These are phyloP conservation scores for Taxillus chinensis DNA, from an alignment of 164 flowering plant species.

Conservation along the genomic window DNA sequence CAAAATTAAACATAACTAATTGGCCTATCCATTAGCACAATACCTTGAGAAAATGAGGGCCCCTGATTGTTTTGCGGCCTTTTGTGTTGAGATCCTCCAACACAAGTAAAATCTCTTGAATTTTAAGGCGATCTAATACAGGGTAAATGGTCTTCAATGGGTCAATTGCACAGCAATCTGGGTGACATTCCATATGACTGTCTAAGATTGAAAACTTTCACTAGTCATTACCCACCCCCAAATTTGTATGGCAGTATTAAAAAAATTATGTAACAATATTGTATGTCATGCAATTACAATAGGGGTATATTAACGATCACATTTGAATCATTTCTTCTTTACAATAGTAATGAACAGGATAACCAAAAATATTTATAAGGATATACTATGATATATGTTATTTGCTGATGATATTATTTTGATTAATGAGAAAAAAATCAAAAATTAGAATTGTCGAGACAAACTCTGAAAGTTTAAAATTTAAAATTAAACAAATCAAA, in stretches of 20 bases:
- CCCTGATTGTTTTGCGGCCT: slow-evolving; percentile 46
- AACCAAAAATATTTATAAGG: too few relatives aligned
- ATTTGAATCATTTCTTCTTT: too few relatives aligned
- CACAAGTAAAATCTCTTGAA: slow-evolving; percentile 62
- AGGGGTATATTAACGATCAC: too few relatives aligned
- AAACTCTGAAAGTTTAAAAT: too few relatives aligned
- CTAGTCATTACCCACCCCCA: background rate
- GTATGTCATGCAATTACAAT: too few relatives aligned
- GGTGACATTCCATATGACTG: slow-evolving; percentile 46
- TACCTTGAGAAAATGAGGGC: slow-evolving; percentile 78
- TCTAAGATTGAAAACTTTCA: slow-evolving; percentile 1
- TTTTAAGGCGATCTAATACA: slow-evolving; percentile 67
- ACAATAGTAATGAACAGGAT: too few relatives aligned
- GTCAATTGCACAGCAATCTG: slow-evolving; percentile 53
- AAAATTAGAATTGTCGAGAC: too few relatives aligned
- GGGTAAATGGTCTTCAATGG: slow-evolving; percentile 61
- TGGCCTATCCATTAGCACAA: slow-evolving; percentile 13
- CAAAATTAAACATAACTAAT: slow-evolving; percentile 4
- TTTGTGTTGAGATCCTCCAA: slow-evolving; percentile 39
- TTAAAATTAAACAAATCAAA: too few relatives aligned
- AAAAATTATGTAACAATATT: too few relatives aligned
- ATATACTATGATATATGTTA: too few relatives aligned
- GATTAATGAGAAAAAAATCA: too few relatives aligned
- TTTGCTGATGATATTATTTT: too few relatives aligned
- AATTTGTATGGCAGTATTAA: background rate